Evolutionary conservation across 495 filamentous ascomycete genomes (phyloP).

Genomic region (Hyaloscypha bicolor): DNA sequence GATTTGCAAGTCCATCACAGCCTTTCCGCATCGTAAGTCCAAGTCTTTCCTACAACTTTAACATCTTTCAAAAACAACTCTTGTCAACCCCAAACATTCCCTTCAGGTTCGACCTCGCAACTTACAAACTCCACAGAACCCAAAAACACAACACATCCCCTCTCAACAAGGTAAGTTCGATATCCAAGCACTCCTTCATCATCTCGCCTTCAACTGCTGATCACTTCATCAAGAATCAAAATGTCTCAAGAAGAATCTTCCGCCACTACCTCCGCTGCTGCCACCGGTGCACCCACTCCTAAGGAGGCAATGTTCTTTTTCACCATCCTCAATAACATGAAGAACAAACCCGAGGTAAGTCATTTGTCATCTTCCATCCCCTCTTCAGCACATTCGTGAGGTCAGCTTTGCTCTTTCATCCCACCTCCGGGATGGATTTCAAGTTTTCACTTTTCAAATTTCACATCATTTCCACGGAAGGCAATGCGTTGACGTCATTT

Average conservation of each 20-base stretch:
- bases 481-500: not conserved
- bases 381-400: not conserved
- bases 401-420: not conserved
- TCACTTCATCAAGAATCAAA: no score
- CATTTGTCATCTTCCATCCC: not conserved
- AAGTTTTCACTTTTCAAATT: not conserved
- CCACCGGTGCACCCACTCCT: not conserved
- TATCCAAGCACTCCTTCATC: no score
- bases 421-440: not conserved
- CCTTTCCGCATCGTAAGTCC: not conserved
- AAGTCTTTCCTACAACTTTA: not conserved
- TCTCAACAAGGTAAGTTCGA: not conserved
- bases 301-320: constrained; percentile 15
- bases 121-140: not conserved
- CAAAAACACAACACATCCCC: not conserved
- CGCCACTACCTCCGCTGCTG: not conserved
- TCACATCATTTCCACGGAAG: not conserved
- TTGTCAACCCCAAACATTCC: not conserved
- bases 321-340: constrained; percentile 11
- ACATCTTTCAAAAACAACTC: not conserved
- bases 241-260: not conserved
- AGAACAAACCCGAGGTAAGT: constrained; percentile 23
- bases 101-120: not conserved
- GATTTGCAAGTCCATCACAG: not conserved
- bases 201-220: no score